Evolutionary conservation across 2,329 filamentous ascomycete species (phyloP), one percentile per base, ranked within the genome.

Genomic region (Macrophomina pseudophaseolina): DNA sequence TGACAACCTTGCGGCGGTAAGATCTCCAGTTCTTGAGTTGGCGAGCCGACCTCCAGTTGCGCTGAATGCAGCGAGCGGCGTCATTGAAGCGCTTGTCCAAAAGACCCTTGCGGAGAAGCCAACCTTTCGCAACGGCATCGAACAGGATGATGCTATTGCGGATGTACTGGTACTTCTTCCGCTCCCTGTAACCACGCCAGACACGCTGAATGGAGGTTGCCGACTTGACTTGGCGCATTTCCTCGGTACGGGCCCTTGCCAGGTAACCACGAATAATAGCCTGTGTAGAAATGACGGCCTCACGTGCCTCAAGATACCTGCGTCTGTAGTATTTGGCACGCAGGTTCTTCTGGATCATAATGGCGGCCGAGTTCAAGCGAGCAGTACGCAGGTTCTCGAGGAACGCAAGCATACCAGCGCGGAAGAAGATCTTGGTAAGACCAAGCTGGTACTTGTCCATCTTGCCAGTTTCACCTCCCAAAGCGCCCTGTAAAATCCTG

Each of bases 311-410:
- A 51, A 99, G 85, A 78, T 97, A 99, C 74, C 91, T 91, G 73
- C 91, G 91, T 67, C 95, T 90, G 81, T 97, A 97, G 82, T 97
- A 98, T 80, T 97, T 97, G 78, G 93, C 93, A 70, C 90, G 91
- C 66, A 99, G 82, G 75, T 99, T 99, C 89, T 99, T 99, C 80
- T 99, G 95, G 66, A 99, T 99, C 89, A 99, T 91, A 72, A 97
- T 92, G 12, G 95, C 95, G 72, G 94, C 97, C 71, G 93, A 91
- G 76, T 97, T 98, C 76, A 99, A 86, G 67, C 94, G 90, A 71
- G 86, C 92, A 12, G 95, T 97, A 67, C 95, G 89, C 70, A 97
- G 85, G 72, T 97, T 97, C 81, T 99, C 95, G 60, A 99, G 84
- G 82, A 97, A 97, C 6, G 95, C 95, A 73, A 99, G 89, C 95